A percentile compares a stretch with the other conserved stretches of the same genome.
These are phyloP conservation scores for Cryptococcus sp. DNA, from an alignment of 1,284 basidiomycete genomes.

Conservation along the genomic window DNA sequence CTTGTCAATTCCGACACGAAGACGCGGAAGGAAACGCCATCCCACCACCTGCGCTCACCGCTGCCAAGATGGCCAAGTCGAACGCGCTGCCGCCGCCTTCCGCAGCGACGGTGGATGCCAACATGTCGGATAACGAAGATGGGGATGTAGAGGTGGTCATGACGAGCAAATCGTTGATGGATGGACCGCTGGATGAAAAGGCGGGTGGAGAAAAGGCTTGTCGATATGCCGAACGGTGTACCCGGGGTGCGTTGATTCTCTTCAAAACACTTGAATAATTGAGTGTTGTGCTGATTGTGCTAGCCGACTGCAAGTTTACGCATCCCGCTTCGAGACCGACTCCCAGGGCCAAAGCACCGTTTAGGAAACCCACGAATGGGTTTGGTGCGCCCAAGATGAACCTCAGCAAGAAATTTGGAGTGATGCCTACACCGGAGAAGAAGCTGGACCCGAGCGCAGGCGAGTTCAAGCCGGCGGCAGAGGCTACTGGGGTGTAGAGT, in stretches of 20 bases:
- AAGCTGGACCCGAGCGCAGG: constrained; percentile 26
- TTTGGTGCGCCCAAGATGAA: constrained; percentile 17
- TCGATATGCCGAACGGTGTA: constrained; percentile 41
- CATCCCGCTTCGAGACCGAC: constrained; percentile 30
- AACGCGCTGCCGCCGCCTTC: constrained; percentile 1
- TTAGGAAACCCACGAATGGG: constrained; percentile 3
- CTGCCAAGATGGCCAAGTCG: constrained; percentile 17
- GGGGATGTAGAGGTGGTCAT: constrained; percentile 29
- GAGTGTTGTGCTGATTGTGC: no score
- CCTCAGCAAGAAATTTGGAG: constrained; percentile 32
- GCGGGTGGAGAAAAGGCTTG: constrained; percentile 24
- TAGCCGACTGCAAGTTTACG: constrained; percentile 37
- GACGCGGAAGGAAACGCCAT: constrained; percentile 45
- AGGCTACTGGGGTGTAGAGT: background rate
- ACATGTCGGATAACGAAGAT: constrained; percentile 9
- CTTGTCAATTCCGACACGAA: constrained; percentile 46
- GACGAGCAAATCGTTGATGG: constrained; percentile 26
- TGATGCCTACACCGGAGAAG: constrained; percentile 4
- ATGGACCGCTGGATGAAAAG: constrained; percentile 30
- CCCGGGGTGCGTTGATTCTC: constrained; percentile 27
- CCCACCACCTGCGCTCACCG: constrained; percentile 42
- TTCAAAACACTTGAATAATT: no score
- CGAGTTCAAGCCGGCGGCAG: constrained; percentile 27
- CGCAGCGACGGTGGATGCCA: background rate
- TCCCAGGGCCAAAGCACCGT: constrained; percentile 7